Conservation (phyloP, 78 protist species). For the Dictyostelium citrinum region DNA sequence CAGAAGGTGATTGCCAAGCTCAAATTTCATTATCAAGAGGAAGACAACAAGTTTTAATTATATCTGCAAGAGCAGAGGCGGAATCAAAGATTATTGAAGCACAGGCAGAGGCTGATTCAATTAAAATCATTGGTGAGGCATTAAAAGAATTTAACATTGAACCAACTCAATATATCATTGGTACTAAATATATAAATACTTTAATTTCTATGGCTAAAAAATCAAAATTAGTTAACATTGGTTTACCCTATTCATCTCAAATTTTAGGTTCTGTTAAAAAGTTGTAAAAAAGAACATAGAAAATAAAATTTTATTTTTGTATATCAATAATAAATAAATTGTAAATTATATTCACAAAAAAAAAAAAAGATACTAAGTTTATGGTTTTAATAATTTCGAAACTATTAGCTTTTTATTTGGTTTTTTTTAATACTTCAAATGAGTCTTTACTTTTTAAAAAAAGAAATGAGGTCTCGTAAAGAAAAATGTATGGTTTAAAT, state of each 20-base stretch:
- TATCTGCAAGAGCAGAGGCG: not conserved
- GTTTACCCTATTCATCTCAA: not conserved
- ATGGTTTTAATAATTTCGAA: not conserved
- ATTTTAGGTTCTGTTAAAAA: slow-evolving; percentile 5
- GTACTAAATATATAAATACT: not conserved
- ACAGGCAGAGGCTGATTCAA: not conserved
- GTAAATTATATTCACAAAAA: not conserved
- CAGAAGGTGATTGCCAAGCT: slow-evolving; percentile 30
- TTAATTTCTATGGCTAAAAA: not conserved
- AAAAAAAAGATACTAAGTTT: not conserved
- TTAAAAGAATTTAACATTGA: slow-evolving; percentile 5
- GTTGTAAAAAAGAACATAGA: not conserved
- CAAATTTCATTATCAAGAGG: slow-evolving; percentile 6
- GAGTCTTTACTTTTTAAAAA: no score
- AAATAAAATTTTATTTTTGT: not conserved
- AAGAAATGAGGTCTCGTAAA: not conserved
- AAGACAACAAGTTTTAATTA: not conserved
- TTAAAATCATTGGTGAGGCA: slow-evolving; percentile 18
- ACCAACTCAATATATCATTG: slow-evolving; percentile 13
- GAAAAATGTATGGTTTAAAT: not conserved
- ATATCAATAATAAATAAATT: not conserved
- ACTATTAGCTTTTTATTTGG: not conserved
- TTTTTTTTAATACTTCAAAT: no score
- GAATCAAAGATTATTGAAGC: slow-evolving; percentile 24
- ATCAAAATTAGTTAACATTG: not conserved